Conservation (phyloP, 2,329 filamentous ascomycete genomes). For the Madurella mycetomatis region DNA sequence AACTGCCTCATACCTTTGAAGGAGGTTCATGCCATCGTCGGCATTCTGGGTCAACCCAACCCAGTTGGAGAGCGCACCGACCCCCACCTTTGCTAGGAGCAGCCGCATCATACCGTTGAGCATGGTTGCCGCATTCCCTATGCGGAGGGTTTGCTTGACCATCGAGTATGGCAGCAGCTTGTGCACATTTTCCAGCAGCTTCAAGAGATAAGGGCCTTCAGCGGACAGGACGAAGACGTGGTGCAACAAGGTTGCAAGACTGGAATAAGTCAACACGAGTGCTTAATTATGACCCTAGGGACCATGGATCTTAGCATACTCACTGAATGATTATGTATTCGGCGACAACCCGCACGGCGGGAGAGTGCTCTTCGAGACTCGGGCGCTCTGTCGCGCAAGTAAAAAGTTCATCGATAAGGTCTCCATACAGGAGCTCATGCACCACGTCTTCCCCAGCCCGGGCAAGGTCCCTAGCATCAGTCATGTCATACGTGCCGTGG, state of each 20-base stretch:
- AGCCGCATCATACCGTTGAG: conserved; percentile 69
- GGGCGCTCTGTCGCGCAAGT: conserved; percentile 55
- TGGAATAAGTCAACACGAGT: conserved; percentile 32
- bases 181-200: conserved; percentile 66
- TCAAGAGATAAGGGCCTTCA: conserved; percentile 69
- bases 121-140: conserved; percentile 80
- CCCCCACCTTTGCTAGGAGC: conserved; percentile 71
- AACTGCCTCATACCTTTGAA: conserved; percentile 50
- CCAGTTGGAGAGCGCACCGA: conserved; percentile 74
- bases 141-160: conserved; percentile 66
- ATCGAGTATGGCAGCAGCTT: conserved; percentile 67
- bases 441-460: conserved; percentile 64
- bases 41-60: conserved; percentile 66
- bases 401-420: conserved; percentile 62
- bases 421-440: conserved; percentile 62
- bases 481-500: conserved; percentile 49
- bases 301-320: conserved; percentile 27
- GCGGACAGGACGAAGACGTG: conserved; percentile 68
- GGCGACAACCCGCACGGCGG: conserved; percentile 58
- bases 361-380: conserved; percentile 60
- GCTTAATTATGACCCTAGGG: background rate
- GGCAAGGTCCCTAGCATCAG: conserved; percentile 55
- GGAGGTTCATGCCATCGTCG: conserved; percentile 74
- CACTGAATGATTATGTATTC: conserved; percentile 68
- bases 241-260: conserved; percentile 69